Base-by-base conservation (phyloP, 768 basidiomycete genomes). In the Lyophyllum atratum region DNA sequence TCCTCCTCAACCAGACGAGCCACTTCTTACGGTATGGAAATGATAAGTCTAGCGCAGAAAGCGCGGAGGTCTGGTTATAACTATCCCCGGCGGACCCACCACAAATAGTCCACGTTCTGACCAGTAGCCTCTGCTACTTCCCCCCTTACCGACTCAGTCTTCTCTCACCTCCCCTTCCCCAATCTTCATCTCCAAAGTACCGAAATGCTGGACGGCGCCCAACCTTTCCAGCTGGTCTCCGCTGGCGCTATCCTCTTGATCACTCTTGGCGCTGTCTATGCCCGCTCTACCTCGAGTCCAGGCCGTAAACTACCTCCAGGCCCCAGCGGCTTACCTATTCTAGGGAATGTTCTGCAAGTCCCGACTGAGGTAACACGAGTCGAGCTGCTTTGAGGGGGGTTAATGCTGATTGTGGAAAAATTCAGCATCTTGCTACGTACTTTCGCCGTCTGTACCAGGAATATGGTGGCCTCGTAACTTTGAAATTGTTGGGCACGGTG, bases 331-430 rank as follows among this genome's bases (percentile, higher is more conserved):
- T 33, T 54, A 26, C 53, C 53, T 2, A 51, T 51, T 17, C 43
- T 56, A 21, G 49, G 55, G 26, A 56, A 51, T 29, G 53, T 54
- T 25, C 53, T 54, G 15, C 53, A 54, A 47, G 53, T 54, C 6
- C 53, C 53, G 7, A 54, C 53, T 34, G 53, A 54, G 53, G 53
- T 54, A 34, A 11, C 1, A 14, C 17, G 14, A 34, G 17, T 45
- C 10, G n/a, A 17, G 17, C 22, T 26, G 7, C 25, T 8, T 14
- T 24, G 22, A 37, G 33, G 17, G 7, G 3, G 34, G 14, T 37
- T 3, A 12, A 37, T 37, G 14, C 22, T 46, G 9, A 54, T 17
- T 39, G 6, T 3, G 2, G 2, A 22, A 22, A 33, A 4, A 12
- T 1, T 34, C 22, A 54, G 53, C 53, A 54, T 47, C 44, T 54